Percentiles rank a stretch among this genome's conserved stretches.
phyloP scores from a whole-genome alignment of 2,329 filamentous ascomycete species.

The Chrysoporthe puriensis region DNA sequence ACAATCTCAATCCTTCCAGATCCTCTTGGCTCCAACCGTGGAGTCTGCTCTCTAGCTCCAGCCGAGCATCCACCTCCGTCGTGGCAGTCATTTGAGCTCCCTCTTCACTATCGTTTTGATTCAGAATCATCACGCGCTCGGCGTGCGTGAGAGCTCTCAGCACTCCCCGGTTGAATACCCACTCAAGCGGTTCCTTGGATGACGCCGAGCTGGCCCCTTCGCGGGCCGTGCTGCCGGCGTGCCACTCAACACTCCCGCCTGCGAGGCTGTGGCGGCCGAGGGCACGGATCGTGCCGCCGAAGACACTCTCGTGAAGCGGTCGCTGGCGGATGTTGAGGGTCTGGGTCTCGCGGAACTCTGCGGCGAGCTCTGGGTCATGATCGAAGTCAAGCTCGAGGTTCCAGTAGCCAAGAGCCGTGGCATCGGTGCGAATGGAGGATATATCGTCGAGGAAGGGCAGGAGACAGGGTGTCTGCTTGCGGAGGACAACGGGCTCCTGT shows the following conservation, averaged over 20 bases:
- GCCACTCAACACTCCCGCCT: not conserved
- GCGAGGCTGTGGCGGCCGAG: conserved; percentile 54
- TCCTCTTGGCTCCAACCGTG: conserved; percentile 45
- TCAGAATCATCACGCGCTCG: conserved; percentile 67
- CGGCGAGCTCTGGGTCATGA: conserved; percentile 61
- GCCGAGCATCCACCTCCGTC: conserved; percentile 67
- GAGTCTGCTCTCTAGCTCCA: conserved; percentile 64
- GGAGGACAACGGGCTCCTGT: conserved; percentile 42
- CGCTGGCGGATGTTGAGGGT: conserved; percentile 75
- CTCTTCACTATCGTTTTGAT: conserved; percentile 50
- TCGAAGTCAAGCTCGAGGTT: conserved; percentile 77
- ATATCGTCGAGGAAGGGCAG: conserved; percentile 69
- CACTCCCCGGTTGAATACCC: conserved; percentile 70
- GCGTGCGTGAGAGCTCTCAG: conserved; percentile 62
- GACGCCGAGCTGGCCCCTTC: conserved; percentile 5
- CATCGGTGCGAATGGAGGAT: conserved; percentile 60
- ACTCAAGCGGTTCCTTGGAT: conserved; percentile 62
- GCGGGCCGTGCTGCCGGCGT: conserved; percentile 45
- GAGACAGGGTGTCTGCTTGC: conserved; percentile 59
- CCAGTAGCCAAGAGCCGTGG: conserved; percentile 73
- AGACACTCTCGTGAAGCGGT: conserved; percentile 68
- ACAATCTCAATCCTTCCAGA: conserved; percentile 52
- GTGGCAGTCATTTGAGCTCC: conserved; percentile 45
- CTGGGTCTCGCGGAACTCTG: conserved; percentile 70
- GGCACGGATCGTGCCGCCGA: conserved; percentile 74